Base-by-base conservation (phyloP, 257 asterid genomes). In the Hygrophila difformis region DNA sequence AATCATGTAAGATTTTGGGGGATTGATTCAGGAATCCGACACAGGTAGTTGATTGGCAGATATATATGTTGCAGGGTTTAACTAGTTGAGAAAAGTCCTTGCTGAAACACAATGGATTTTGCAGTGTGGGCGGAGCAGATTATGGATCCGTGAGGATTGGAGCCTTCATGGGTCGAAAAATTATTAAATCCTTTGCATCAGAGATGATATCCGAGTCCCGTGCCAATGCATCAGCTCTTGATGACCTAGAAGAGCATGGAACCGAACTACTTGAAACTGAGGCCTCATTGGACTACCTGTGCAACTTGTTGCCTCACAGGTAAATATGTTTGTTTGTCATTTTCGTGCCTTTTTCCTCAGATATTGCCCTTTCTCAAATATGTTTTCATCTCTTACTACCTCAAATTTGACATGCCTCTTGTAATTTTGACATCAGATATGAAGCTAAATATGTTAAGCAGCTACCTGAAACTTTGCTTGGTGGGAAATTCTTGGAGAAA, bases 71-170 rank as follows among this genome's bases (percentile, higher is more conserved):
- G 29, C 29, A 24, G 29, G 7, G 29, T 2, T n/a, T n/a, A n/a
- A n/a, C n/a, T 24, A 7, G 29, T 24, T 24, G 3, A 3, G 7
- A 24, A 24, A 24, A 24, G 7, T 24, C 7, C 29, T 24, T 24
- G 7, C 29, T 24, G 29, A 24, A 24, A 24, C n/a, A 24, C 29
- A 24, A 24, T 24, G 29, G 29, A 16, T 46, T 58, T 64, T 73
- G 66, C 82, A 91, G 99, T 42, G 94, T 91, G 55, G 99, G 99
- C 3, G 99, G 99, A 24, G 87, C 95, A 29, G 96, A 91, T 67
- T 91, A 91, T 54, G 94, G 96, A 49, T 91, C 99, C 43, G 99
- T 86, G 41, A 73, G 99, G 57, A 69, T 91, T 53, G 99, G 99
- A 62, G 99, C 99, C 60, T 91, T 91, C 62, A 91, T 91, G 99